Conservation (phyloP, 345 rosid species). For the Boechera stricta region DNA sequence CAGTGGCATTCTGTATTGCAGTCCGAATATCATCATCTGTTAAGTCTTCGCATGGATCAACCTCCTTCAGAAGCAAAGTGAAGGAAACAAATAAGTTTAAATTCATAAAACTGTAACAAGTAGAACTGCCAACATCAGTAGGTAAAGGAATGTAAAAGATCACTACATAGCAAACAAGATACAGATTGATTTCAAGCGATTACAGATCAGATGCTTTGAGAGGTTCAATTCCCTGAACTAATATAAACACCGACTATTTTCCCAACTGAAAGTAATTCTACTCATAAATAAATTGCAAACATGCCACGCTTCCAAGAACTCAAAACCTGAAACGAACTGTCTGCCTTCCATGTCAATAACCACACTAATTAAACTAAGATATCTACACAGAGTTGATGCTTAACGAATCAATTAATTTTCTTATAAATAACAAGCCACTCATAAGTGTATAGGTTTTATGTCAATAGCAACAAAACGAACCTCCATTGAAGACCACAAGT, state of each 20-base stretch:
- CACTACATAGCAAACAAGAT: conserved; percentile 10
- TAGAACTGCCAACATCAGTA: conserved; percentile 5
- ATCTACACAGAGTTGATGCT: not conserved
- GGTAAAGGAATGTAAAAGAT: not conserved
- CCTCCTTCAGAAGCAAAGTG: conserved; percentile 61
- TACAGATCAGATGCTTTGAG: conserved; percentile 5
- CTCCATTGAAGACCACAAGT: conserved; percentile 10
- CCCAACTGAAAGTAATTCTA: not conserved
- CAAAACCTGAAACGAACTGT: not conserved
- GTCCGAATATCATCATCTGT: conserved; percentile 93
- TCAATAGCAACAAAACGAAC: conserved; percentile 10
- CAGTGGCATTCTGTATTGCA: conserved; percentile 96
- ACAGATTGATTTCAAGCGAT: not conserved
- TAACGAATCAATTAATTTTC: not conserved
- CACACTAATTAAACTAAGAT: conserved; percentile 18
- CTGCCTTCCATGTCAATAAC: conserved; percentile 5
- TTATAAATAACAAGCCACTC: not conserved
- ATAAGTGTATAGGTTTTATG: not conserved
- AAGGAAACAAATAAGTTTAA: conserved; percentile 7
- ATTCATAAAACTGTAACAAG: not conserved
- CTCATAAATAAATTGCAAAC: not conserved
- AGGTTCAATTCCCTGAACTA: not conserved
- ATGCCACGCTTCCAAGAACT: conserved; percentile 5
- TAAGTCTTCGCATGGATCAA: conserved; percentile 96
- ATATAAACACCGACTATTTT: not conserved